phyloP scores from a whole-genome alignment of 805 yeast species.

The Suhomyces pyralidae region DNA sequence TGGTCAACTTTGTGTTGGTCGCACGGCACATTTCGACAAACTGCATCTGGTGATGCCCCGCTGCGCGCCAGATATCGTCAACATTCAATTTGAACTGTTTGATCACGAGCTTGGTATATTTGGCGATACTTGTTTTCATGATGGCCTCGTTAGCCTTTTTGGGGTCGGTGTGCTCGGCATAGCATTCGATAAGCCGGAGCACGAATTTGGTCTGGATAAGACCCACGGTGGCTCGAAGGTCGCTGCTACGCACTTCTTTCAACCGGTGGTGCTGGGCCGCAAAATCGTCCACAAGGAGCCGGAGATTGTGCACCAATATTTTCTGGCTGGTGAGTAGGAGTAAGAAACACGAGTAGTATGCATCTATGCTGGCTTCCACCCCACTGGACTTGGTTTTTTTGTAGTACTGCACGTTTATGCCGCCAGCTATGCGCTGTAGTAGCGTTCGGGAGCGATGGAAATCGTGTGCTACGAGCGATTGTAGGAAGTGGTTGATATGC shows the following conservation, averaged over 20 bases:
- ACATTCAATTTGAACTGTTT: slow-evolving; percentile 3
- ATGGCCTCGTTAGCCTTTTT: slow-evolving; percentile 1
- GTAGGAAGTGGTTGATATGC: slow-evolving; percentile 14
- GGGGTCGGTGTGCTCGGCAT: neutral
- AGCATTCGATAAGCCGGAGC: neutral
- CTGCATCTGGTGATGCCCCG: neutral
- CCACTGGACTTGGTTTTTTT: neutral
- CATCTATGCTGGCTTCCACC: slow-evolving; percentile 1
- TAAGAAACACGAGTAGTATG: slow-evolving; percentile 14
- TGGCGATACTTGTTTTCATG: slow-evolving; percentile 3
- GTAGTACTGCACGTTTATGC: slow-evolving; percentile 4
- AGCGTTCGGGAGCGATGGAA: slow-evolving; percentile 10
- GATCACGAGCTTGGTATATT: slow-evolving; percentile 2
- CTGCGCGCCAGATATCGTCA: neutral
- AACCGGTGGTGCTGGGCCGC: neutral
- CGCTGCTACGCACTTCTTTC: neutral
- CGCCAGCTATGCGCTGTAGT: slow-evolving; percentile 4
- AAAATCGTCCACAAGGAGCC: slow-evolving; percentile 10
- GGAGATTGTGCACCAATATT: slow-evolving; percentile 9
- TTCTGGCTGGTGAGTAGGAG: slow-evolving; percentile 4
- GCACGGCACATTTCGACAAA: neutral
- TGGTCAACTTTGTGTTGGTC: neutral
- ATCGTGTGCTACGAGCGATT: slow-evolving; percentile 13
- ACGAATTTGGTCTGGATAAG: neutral
- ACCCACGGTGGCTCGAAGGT: neutral